Conservation (phyloP, 768 basidiomycete genomes). For the Trametes elegans region DNA sequence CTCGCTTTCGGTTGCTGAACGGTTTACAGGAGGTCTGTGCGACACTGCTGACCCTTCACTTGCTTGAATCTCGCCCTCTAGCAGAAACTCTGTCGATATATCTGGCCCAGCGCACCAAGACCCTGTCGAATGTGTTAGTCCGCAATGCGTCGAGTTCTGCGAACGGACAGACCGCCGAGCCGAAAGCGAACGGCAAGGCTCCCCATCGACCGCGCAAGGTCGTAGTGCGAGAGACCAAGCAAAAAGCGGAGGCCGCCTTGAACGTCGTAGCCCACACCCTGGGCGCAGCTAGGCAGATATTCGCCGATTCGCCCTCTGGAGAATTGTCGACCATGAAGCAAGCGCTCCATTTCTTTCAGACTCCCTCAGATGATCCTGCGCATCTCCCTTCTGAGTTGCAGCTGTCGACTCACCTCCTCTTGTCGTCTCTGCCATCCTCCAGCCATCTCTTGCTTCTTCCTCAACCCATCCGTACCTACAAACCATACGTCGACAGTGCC, state of each 20-base stretch:
- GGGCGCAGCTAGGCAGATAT: slow-evolving; percentile 53
- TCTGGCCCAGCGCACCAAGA: slow-evolving; percentile 67
- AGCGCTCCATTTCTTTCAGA: slow-evolving; percentile 63
- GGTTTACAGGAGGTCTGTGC: slow-evolving; percentile 64
- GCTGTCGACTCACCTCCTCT: slow-evolving; percentile 64
- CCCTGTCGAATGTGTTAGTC: slow-evolving; percentile 44
- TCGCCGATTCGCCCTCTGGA: slow-evolving; percentile 36
- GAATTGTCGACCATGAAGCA: slow-evolving; percentile 48
- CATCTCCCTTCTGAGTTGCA: slow-evolving; percentile 50
- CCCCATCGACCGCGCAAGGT: slow-evolving; percentile 30
- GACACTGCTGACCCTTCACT: slow-evolving; percentile 76
- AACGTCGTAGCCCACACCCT: slow-evolving; percentile 60
- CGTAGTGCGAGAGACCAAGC: slow-evolving; percentile 50
- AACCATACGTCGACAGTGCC: slow-evolving; percentile 77
- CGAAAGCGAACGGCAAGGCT: slow-evolving; percentile 8
- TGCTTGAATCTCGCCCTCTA: slow-evolving; percentile 85
- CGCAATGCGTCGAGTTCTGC: slow-evolving; percentile 19
- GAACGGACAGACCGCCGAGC: slow-evolving; percentile 37
- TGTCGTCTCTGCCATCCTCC: slow-evolving; percentile 76
- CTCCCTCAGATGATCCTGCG: slow-evolving; percentile 35
- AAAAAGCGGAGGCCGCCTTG: slow-evolving; percentile 50
- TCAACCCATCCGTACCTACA: slow-evolving; percentile 66
- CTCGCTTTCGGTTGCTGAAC: slow-evolving; percentile 8
- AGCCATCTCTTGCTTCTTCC: slow-evolving; percentile 81
- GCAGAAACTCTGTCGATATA: slow-evolving; percentile 68